Base-by-base conservation (phyloP, 176 grass and related monocot genomes). In the Oryza coarctata region DNA sequence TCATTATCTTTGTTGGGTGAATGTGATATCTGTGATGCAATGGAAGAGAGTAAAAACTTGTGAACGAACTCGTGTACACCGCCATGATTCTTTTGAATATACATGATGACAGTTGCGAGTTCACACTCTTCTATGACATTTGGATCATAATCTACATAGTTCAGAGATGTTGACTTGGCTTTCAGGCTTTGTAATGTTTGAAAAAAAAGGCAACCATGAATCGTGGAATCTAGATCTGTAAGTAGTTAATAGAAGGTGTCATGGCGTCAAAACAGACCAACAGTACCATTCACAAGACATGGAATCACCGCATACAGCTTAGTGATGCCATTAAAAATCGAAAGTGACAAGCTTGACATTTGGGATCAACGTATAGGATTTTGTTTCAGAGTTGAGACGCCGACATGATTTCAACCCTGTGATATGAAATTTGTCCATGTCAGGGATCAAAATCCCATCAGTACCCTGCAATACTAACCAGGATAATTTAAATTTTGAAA, bases 1-100 rank as follows among this genome's bases (percentile, higher is more conserved):
- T 83, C 78, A 68, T 20, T 26, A 58, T 33, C 44, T 43, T 14
- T 60, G 80, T 88, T 68, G 68, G 86, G 67, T 87, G 80, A 87
- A 72, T 27, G 27, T 44, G 33, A 72, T 33, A 26, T n/a, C 67
- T 13, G 12, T 17, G 7, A 30, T 79, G 2, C 22, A 47, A 47
- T 22, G 18, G 12, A n/a, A 55, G 22, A 18, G 9, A 36, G 64
- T 70, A 50, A 87, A 87, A 82, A 63, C 39, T 36, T 76, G 6
- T 22, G 38, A 38, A 26, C 34, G 17, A 32, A 9, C 29, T 45
- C 43, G 2, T 63, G n/a, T 73, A 67, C 61, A 41, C 33, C 20
- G 12, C 43, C 68, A 50, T 67, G 15, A 32, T 55, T 50, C 9
- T 60, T 17, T 27, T 69, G 47, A 52, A 52, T 25, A 63, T 33